Base-by-base conservation (phyloP, 768 basidiomycete species). In the Asterophora parasitica region DNA sequence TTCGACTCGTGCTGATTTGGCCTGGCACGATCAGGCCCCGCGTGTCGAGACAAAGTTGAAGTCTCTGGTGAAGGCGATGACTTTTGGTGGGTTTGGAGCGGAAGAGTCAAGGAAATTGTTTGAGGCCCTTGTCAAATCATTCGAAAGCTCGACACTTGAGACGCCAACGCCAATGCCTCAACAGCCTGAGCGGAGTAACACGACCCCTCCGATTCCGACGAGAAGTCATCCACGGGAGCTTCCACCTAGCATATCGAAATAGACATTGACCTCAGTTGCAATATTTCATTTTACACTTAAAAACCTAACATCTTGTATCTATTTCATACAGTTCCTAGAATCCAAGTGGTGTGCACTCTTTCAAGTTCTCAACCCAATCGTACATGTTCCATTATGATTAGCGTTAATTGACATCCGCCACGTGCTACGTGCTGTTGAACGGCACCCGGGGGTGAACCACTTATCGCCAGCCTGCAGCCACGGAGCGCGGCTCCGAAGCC, bases 101-200 rank as follows among this genome's bases (percentile, higher is more conserved):
- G 74, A 80, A 31, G 75, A 73, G 42, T 61, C 75, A 1, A 67
- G 73, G 9, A 73, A 72, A 42, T 61, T 77, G 38, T 77, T 78
- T 46, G 77, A 79, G 51, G 73, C 75, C 9, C 58, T 76, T 5
- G 73, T 71, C 50, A 68, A 69, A 46, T 64, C 73, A 5, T 59
- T 79, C 11, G 71, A 75, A 28, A 63, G 68, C 3, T 57, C 65
- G 6, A 61, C 70, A 3, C 74, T 77, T 52, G 74, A 76, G 8
- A 36, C 52, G 1, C 48, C 49, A 7, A 50, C 55, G 15, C 13
- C 17, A 16, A 5, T 30, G 10, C 43, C 32, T 13, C 31, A 41
- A 16, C 42, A 20, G 5, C 31, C 9, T 4, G n/a, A 20, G 28
- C 32, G 34, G 7, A 49, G 23, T 31, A 36, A 28, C 6, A 11